Conservation (phyloP, 345 rosid genomes). For the Jatropha curcas region DNA sequence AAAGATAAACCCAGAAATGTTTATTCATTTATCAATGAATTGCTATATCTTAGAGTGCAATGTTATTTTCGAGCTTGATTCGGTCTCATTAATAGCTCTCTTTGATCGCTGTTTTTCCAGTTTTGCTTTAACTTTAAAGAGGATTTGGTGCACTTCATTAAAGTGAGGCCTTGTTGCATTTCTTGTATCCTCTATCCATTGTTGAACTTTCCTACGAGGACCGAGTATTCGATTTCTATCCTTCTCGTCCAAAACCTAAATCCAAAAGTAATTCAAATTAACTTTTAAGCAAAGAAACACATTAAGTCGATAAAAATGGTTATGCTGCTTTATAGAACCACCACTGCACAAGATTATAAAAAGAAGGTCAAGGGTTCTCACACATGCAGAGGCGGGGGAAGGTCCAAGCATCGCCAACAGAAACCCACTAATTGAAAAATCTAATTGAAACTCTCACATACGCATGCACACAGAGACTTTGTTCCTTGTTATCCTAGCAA, state of each 20-base stretch:
- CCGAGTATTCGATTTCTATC: conserved; percentile 52
- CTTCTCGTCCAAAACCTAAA: conserved; percentile 69
- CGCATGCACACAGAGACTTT: background rate
- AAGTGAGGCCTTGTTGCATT: conserved; percentile 71
- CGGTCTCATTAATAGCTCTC: conserved; percentile 22
- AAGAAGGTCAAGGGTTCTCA: background rate
- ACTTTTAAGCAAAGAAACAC: too few species aligned
- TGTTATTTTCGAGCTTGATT: conserved; percentile 27
- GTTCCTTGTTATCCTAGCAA: background rate
- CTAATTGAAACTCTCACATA: too few species aligned
- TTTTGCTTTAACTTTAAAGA: conserved; percentile 46
- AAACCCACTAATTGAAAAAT: background rate
- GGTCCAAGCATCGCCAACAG: background rate
- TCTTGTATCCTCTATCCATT: conserved; percentile 74
- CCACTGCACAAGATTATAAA: background rate
- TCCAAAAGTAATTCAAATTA: conserved; percentile 12
- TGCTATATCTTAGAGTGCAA: conserved; percentile 19
- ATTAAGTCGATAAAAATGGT: too few species aligned
- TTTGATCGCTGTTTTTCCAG: conserved; percentile 30
- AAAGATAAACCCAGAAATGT: background rate
- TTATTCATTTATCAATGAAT: too few species aligned
- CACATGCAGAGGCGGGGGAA: background rate
- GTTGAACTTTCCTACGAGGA: conserved; percentile 65
- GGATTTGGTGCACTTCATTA: conserved; percentile 60
- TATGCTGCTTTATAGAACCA: background rate